Conservation (phyloP, 805 yeast genomes). For the Metschnikowia anglica region DNA sequence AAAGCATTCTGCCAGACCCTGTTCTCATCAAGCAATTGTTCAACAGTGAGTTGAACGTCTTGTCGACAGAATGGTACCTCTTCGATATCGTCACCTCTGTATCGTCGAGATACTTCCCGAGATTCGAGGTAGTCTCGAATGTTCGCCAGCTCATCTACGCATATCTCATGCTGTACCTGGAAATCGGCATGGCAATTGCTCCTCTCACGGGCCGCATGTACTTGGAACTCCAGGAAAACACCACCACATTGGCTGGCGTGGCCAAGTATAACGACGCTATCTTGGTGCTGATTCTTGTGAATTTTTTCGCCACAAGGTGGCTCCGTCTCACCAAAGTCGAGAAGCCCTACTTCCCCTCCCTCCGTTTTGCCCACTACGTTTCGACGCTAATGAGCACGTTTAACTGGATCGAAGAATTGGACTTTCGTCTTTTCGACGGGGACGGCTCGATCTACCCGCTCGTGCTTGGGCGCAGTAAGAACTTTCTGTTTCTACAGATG, state of each 20-base stretch:
- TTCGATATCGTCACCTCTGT: slow-evolving; percentile 5
- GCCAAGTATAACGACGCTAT: slow-evolving; percentile 10
- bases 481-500: slow-evolving; percentile 9
- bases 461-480: slow-evolving; percentile 10
- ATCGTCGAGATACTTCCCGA: slow-evolving; percentile 13
- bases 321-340: slow-evolving; percentile 18
- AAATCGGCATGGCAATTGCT: slow-evolving; percentile 8
- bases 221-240: slow-evolving; percentile 6
- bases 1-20: slow-evolving; percentile 17
- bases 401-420: slow-evolving; percentile 17
- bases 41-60: slow-evolving; percentile 1
- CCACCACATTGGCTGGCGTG: slow-evolving; percentile 11
- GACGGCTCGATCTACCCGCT: slow-evolving; percentile 7
- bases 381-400: slow-evolving; percentile 15
- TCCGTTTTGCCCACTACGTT: slow-evolving; percentile 19
- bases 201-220: slow-evolving; percentile 12
- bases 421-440: slow-evolving; percentile 9
- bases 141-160: slow-evolving; percentile 13
- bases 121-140: slow-evolving; percentile 13
- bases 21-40: slow-evolving; percentile 8
- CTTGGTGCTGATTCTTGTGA: slow-evolving; percentile 9
- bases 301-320: slow-evolving; percentile 16
- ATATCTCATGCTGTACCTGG: slow-evolving; percentile 17
- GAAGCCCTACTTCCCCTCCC: slow-evolving; percentile 17
- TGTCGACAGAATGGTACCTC: slow-evolving; percentile 6